Evolutionary conservation across 192 early-diverging fungal species (phyloP).

Genomic region (Linnemannia elongata): DNA sequence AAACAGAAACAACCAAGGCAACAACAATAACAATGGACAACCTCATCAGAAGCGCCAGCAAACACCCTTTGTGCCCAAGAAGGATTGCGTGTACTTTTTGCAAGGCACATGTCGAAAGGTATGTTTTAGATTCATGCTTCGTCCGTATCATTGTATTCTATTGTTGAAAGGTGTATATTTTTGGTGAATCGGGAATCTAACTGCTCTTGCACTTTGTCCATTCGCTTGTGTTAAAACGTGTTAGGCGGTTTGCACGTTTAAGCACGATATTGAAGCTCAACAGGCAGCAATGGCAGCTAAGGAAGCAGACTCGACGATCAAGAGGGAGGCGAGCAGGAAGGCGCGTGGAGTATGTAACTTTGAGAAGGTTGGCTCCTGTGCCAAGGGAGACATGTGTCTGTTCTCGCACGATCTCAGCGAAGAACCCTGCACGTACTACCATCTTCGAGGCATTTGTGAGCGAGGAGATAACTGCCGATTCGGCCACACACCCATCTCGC

Average conservation of each 20-base stretch:
- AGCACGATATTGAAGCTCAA: slow-evolving; percentile 29
- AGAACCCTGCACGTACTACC: slow-evolving; percentile 29
- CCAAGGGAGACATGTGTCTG: slow-evolving; percentile 26
- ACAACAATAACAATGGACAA: not conserved
- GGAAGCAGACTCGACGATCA: not conserved
- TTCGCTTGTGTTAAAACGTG: not conserved
- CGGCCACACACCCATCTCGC: slow-evolving; percentile 23
- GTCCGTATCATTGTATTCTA: not conserved
- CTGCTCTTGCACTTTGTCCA: not conserved
- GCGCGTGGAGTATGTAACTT: slow-evolving; percentile 28
- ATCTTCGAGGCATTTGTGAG: slow-evolving; percentile 13
- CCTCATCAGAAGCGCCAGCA: not conserved
- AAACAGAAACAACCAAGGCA: not conserved
- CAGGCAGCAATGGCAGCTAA: not conserved
- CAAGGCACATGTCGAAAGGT: slow-evolving; percentile 30
- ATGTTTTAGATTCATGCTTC: not conserved
- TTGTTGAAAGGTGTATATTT: not conserved
- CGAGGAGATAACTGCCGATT: slow-evolving; percentile 21
- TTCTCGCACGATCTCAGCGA: slow-evolving; percentile 27
- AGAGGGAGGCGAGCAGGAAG: slow-evolving; percentile 6
- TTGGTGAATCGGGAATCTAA: not conserved
- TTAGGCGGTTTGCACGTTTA: slow-evolving; percentile 29
- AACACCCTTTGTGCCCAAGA: slow-evolving; percentile 32
- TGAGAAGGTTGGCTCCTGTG: slow-evolving; percentile 23
- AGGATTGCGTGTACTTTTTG: slow-evolving; percentile 26